Percentiles rank a stretch among this genome's conserved stretches.
phyloP scores from a whole-genome alignment of 2,329 filamentous ascomycete species.

The Aspergillus calidoustus region DNA sequence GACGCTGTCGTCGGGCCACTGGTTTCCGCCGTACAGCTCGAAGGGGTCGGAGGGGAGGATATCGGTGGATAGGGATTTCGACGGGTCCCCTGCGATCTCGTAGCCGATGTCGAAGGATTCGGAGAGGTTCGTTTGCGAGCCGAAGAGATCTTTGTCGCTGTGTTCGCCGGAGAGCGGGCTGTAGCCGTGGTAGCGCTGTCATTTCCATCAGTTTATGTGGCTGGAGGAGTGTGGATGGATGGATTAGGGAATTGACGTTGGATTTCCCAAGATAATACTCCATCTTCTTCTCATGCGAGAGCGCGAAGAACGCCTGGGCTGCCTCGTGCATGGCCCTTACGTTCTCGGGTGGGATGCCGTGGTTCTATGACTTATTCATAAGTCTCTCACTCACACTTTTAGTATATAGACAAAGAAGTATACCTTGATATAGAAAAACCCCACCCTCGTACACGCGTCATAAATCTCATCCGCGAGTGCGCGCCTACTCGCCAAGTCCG shows the following conservation, averaged over 20 bases:
- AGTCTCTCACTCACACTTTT: not conserved
- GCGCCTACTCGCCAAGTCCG: slow-evolving; percentile 39
- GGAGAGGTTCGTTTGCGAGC: slow-evolving; percentile 23
- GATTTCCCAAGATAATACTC: slow-evolving; percentile 43
- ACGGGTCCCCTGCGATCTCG: slow-evolving; percentile 27
- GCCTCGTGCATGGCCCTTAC: slow-evolving; percentile 21
- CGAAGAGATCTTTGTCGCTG: slow-evolving; percentile 16
- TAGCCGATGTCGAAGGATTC: slow-evolving; percentile 36
- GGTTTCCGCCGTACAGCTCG: slow-evolving; percentile 30
- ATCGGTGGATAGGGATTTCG: slow-evolving; percentile 13
- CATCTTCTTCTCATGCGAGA: slow-evolving; percentile 49
- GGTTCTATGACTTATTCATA: slow-evolving; percentile 21
- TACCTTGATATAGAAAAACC: slow-evolving; percentile 52
- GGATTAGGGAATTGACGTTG: slow-evolving; percentile 8
- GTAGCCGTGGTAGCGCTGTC: slow-evolving; percentile 33
- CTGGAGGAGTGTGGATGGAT: too few relatives aligned
- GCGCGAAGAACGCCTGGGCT: slow-evolving; percentile 48
- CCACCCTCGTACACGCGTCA: slow-evolving; percentile 44
- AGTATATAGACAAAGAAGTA: not conserved
- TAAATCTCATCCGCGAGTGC: slow-evolving; percentile 47
- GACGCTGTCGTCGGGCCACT: slow-evolving; percentile 26
- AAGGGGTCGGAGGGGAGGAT: slow-evolving; percentile 24
- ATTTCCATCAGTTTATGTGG: too few relatives aligned
- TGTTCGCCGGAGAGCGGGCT: slow-evolving; percentile 30
- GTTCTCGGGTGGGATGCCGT: slow-evolving; percentile 26